Evolutionary conservation across 257 asterid species (phyloP).

Genomic region (Penstemon newberryi): DNA sequence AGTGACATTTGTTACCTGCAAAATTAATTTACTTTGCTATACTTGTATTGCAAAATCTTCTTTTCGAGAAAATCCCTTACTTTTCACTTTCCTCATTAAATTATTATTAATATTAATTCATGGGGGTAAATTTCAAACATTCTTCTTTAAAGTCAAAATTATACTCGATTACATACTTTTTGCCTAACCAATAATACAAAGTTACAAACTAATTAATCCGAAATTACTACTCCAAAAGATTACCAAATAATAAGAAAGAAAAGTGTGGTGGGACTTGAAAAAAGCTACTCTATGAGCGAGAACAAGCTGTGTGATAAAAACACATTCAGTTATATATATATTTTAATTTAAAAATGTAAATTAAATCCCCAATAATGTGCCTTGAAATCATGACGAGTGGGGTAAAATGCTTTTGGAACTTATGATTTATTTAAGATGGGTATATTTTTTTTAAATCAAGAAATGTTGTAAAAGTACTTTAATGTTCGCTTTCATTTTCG

Average conservation of each 20-base stretch:
- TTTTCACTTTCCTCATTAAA: no score
- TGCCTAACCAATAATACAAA: neutral
- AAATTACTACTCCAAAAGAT: neutral
- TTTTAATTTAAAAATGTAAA: slow-evolving; percentile 8
- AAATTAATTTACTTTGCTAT: no score
- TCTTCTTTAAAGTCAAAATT: no score
- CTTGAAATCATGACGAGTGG: slow-evolving; percentile 54
- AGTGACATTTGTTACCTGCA: no score
- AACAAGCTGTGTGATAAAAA: slow-evolving; percentile 30
- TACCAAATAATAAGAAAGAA: neutral
- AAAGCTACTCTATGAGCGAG: slow-evolving; percentile 21
- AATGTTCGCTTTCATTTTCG: slow-evolving; percentile 64
- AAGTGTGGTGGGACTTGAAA: slow-evolving; percentile 32
- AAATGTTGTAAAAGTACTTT: slow-evolving; percentile 57
- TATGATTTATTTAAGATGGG: slow-evolving; percentile 30
- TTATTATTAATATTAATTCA: no score
- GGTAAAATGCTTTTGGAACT: slow-evolving; percentile 45
- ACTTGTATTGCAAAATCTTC: no score
- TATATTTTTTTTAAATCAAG: slow-evolving; percentile 29
- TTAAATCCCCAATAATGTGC: slow-evolving; percentile 38
- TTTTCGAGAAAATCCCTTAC: no score
- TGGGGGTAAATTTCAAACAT: no score
- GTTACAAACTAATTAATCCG: no score
- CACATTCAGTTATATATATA: neutral
- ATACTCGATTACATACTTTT: neutral